Evolutionary conservation across 2,329 filamentous ascomycete genomes (phyloP).

Genomic region (Myriangium duriaei): DNA sequence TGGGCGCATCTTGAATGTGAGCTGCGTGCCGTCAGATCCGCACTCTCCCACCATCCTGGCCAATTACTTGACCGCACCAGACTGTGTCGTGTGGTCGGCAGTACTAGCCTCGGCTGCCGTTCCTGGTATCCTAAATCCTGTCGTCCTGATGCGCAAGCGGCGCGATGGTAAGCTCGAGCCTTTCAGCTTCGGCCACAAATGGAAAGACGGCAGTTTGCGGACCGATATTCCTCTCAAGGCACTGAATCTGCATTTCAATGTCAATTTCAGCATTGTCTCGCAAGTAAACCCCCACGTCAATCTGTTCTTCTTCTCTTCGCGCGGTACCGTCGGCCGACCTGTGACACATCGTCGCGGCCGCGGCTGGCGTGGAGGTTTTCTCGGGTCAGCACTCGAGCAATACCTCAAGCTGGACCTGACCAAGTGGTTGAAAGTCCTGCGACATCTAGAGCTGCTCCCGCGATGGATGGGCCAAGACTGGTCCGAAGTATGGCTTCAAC

Average conservation of each 20-base stretch:
- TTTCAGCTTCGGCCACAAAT: conserved; percentile 96
- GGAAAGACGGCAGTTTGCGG: conserved; percentile 90
- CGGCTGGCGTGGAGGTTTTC: conserved; percentile 90
- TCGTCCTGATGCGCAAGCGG: conserved; percentile 82
- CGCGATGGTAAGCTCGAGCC: conserved; percentile 64
- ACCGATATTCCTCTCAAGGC: conserved; percentile 94
- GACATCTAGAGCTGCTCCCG: conserved; percentile 82
- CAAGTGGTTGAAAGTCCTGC: conserved; percentile 93
- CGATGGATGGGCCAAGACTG: conserved; percentile 88
- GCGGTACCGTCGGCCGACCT: conserved; percentile 80
- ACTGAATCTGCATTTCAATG: conserved; percentile 93
- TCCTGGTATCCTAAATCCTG: conserved; percentile 87
- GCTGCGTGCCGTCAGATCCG: conserved; percentile 89
- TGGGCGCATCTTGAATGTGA: conserved; percentile 87
- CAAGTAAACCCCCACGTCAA: conserved; percentile 96
- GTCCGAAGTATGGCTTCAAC: conserved; percentile 91
- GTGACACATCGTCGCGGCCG: conserved; percentile 88
- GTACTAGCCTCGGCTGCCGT: conserved; percentile 91
- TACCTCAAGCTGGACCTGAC: conserved; percentile 93
- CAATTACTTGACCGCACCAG: conserved; percentile 88
- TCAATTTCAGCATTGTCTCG: conserved; percentile 86
- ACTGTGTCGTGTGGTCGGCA: conserved; percentile 97
- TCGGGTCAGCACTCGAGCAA: conserved; percentile 84
- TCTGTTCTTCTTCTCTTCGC: conserved; percentile 94
- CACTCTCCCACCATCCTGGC: conserved; percentile 85